Percentiles rank a stretch among this genome's conserved stretches.
Evolutionary conservation across 257 asterid species (phyloP).

Genomic region (Nicotiana otophora): DNA sequence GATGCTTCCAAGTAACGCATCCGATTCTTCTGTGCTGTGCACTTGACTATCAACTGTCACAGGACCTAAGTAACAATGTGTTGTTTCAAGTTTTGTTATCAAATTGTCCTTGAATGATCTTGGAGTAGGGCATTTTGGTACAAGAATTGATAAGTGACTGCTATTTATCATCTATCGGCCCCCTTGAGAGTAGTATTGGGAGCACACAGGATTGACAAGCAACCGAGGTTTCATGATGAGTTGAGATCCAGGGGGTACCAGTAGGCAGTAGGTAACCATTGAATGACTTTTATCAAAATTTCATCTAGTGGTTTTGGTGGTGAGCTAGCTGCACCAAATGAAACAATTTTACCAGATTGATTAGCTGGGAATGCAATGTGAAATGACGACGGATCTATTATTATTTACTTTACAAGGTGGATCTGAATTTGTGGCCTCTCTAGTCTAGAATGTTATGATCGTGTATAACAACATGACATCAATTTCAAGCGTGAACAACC

Average conservation of each 20-base stretch:
- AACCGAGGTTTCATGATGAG: not conserved
- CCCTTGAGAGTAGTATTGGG: not conserved
- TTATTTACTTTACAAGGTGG: conserved; percentile 3
- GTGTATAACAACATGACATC: not conserved
- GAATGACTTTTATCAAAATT: not conserved
- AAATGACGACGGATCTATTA: too few species aligned
- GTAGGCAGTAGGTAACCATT: not conserved
- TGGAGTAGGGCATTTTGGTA: not conserved
- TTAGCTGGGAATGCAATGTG: not conserved
- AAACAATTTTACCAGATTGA: not conserved
- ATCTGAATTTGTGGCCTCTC: not conserved
- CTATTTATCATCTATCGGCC: not conserved
- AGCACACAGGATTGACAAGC: conserved; percentile 1
- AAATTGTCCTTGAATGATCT: not conserved
- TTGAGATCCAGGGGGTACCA: not conserved
- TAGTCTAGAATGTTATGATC: not conserved
- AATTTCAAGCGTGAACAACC: not conserved
- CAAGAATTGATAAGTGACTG: not conserved
- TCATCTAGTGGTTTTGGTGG: not conserved
- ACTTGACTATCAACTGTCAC: not conserved
- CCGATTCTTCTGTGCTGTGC: not conserved
- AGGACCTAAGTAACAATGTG: not conserved
- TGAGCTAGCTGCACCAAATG: not conserved
- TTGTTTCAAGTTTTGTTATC: not conserved
- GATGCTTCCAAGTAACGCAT: not conserved